Conservation (phyloP, 768 basidiomycete genomes). For the Ramaria sp. region DNA sequence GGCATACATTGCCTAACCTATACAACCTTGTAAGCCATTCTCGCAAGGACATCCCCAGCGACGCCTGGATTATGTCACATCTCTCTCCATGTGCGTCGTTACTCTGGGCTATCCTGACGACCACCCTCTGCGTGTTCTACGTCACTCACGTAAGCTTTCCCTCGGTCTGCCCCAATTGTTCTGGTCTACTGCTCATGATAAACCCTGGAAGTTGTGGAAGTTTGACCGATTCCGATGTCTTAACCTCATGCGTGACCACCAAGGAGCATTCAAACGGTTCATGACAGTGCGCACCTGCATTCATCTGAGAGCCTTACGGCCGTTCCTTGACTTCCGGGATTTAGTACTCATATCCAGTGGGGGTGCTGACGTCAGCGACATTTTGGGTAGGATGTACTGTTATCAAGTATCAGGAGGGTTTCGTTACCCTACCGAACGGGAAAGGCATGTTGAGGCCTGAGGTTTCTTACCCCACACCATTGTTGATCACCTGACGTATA, state of each 20-base stretch:
- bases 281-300: slow-evolving; percentile 55
- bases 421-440: slow-evolving; percentile 27
- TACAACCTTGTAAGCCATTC: background rate
- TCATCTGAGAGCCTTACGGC: background rate
- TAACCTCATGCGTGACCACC: slow-evolving; percentile 29
- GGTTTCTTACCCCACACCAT: background rate
- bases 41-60: background rate
- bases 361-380: slow-evolving; percentile 45
- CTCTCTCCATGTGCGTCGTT: slow-evolving; percentile 49
- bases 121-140: slow-evolving; percentile 49
- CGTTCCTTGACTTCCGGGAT: background rate
- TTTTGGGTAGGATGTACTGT: slow-evolving; percentile 54
- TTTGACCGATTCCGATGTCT: slow-evolving; percentile 73
- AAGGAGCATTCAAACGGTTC: slow-evolving; percentile 70
- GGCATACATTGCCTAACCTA: background rate
- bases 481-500: slow-evolving; percentile 15
- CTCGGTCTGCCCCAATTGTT: background rate
- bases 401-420: slow-evolving; percentile 72
- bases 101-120: slow-evolving; percentile 49
- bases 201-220: slow-evolving; percentile 40
- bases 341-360: slow-evolving; percentile 63
- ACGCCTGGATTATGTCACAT: slow-evolving; percentile 40
- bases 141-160: slow-evolving; percentile 16
- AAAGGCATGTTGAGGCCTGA: slow-evolving; percentile 28
- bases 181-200: slow-evolving; percentile 31